A percentile compares a stretch with the other conserved stretches of the same genome.
Evolutionary conservation across 1,284 basidiomycete species (phyloP).

Genomic region (Irpex lacteus): DNA sequence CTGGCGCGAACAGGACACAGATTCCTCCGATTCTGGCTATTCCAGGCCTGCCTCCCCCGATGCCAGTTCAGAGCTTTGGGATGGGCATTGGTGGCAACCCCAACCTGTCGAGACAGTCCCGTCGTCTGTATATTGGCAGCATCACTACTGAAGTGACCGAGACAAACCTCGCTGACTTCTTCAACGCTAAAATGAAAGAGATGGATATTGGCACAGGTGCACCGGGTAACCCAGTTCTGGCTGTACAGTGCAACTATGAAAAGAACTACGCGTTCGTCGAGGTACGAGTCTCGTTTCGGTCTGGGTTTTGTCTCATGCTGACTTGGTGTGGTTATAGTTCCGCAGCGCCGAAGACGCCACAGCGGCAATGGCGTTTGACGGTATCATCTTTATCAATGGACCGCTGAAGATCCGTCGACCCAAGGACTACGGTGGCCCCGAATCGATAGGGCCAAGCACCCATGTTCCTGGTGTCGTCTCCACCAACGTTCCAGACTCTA

Average conservation of each 20-base stretch:
- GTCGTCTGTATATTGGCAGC: slow-evolving; percentile 94
- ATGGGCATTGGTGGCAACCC: slow-evolving; percentile 83
- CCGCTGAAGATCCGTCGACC: slow-evolving; percentile 95
- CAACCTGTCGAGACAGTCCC: slow-evolving; percentile 87
- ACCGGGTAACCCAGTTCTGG: slow-evolving; percentile 88
- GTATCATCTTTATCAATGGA: slow-evolving; percentile 90
- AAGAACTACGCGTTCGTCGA: slow-evolving; percentile 98
- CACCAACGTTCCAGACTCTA: slow-evolving; percentile 95
- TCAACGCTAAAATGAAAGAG: slow-evolving; percentile 95
- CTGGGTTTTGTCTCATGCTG: neutral
- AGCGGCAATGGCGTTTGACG: slow-evolving; percentile 95
- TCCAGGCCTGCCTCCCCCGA: slow-evolving; percentile 75
- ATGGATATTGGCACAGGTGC: slow-evolving; percentile 81
- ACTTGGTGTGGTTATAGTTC: slow-evolving; percentile 57
- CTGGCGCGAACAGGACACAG: slow-evolving; percentile 87
- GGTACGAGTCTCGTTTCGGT: slow-evolving; percentile 41
- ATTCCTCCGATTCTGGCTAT: slow-evolving; percentile 79
- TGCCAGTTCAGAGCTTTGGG: slow-evolving; percentile 79
- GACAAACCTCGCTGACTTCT: slow-evolving; percentile 86
- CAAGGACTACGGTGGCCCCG: slow-evolving; percentile 88
- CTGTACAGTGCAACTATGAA: slow-evolving; percentile 95
- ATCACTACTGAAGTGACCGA: slow-evolving; percentile 93
- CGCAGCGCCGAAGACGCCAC: slow-evolving; percentile 96
- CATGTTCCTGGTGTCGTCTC: slow-evolving; percentile 93
- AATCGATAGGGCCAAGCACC: slow-evolving; percentile 61